Conservation (phyloP, 495 filamentous ascomycete genomes). For the Neurospora sp. region DNA sequence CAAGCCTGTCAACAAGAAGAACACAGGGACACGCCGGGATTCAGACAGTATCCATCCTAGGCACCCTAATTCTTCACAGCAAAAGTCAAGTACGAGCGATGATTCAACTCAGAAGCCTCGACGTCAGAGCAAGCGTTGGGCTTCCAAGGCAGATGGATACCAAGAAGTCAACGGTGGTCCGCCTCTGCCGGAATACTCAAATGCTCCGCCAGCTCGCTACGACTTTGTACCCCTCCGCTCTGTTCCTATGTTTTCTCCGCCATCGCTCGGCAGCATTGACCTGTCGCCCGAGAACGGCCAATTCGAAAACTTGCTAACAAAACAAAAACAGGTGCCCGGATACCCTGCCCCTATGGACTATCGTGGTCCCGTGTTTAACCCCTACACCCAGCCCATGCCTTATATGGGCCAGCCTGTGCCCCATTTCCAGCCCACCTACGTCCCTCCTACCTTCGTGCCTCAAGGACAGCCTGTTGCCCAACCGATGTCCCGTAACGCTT, state of each 20-base stretch:
- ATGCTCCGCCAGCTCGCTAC: conserved; percentile 14
- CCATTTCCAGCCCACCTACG: conserved; percentile 35
- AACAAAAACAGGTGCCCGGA: conserved; percentile 46
- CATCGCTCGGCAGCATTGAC: conserved; percentile 34
- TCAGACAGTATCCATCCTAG: conserved; percentile 32
- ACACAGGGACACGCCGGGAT: conserved; percentile 29
- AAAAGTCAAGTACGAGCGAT: conserved; percentile 10
- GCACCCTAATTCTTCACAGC: conserved; percentile 20
- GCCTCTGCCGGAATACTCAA: conserved; percentile 13
- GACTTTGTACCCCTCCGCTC: conserved; percentile 18
- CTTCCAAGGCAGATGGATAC: conserved; percentile 16
- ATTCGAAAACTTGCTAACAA: conserved; percentile 68
- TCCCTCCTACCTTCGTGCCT: conserved; percentile 32
- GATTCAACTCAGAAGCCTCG: conserved; percentile 21
- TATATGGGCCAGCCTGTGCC: conserved; percentile 40
- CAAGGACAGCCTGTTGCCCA: conserved; percentile 46
- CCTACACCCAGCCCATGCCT: conserved; percentile 18
- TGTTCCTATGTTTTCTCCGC: conserved; percentile 26
- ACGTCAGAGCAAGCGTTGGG: conserved; percentile 33
- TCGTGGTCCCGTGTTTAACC: conserved; percentile 34
- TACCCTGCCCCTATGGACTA: conserved; percentile 18
- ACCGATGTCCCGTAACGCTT: conserved; percentile 73
- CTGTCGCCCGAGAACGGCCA: conserved; percentile 57
- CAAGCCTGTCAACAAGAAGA: conserved; percentile 29
- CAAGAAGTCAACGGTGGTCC: conserved; percentile 12